Evolutionary conservation across 305 asterid species (phyloP), one percentile per base, ranked within the genome.

Genomic region (Fraxinus albicans): DNA sequence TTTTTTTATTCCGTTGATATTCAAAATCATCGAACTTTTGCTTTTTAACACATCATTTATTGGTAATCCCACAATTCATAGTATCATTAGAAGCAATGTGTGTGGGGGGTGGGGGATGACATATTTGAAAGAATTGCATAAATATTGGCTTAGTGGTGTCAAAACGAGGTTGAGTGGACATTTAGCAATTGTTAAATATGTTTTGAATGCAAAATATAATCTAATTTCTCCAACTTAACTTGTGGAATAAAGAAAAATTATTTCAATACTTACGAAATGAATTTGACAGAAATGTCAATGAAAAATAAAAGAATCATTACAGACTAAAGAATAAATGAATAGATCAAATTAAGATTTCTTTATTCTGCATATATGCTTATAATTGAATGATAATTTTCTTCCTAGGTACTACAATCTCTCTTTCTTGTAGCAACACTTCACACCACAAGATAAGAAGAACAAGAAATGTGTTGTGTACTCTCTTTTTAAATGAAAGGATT

Each of bases 1-100:
- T 55, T 55, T 73, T 42, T 29, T 76, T 84, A 36, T 42, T 27
- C 77, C 79, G 31, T 27, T 8, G 47, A 72, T 58, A 35, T 73
- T 58, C 76, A 36, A 29, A 38, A 70, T 72, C 40, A 63, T 63
- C 72, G 7, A 23, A 63, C 72, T 63, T 63, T 63, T 63, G 72
- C 72, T 63, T 63, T 63, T 63, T 63, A 63, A 63, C 72, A 8
- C 29, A 63, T 8, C 72, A 8, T 63, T 60, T 63, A 63, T 63
- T 23, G 72, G 72, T 21, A 63, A 63, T 63, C 33, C 33, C 72
- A 21, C 33, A 63, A 19, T 63, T 23, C 33, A 8, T 21, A 63
- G 10, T 63, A 60, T 60, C 60, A 50, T 50, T 50, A 58, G 19
- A 58, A n/a, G 23, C 69, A n/a, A 19, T 5, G 29, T 58, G 69